Conservation (phyloP, 2,329 filamentous ascomycete genomes). For the Chaetomiaceae sp. region DNA sequence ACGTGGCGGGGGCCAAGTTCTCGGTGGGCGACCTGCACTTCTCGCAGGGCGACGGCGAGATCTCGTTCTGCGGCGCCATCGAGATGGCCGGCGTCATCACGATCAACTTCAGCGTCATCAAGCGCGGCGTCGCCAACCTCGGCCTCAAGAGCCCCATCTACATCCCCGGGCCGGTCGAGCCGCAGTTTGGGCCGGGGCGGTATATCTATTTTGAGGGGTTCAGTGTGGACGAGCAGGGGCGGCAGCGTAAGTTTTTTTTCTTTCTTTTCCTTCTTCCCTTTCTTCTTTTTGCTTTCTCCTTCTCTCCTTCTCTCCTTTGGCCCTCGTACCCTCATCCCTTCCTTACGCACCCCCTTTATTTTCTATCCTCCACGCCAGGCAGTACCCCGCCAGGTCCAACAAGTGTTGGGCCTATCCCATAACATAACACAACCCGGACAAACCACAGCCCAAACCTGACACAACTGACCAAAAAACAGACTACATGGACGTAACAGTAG, state of each 20-base stretch:
- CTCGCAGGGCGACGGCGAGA: slow-evolving; percentile 84
- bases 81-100: slow-evolving; percentile 93
- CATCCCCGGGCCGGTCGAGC: slow-evolving; percentile 80
- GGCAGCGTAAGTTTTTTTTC: slow-evolving; percentile 52
- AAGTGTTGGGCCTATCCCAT: too few relatives aligned
- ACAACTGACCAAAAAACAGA: slow-evolving; percentile 37
- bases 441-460: too few relatives aligned
- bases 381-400: too few relatives aligned
- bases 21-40: slow-evolving; percentile 87
- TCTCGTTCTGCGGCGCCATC: slow-evolving; percentile 83
- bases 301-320: not conserved
- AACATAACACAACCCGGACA: too few relatives aligned
- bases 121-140: slow-evolving; percentile 68
- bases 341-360: not conserved
- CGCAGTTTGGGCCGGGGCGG: slow-evolving; percentile 76
- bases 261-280: not conserved
- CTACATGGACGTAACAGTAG: slow-evolving; percentile 79
- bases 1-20: slow-evolving; percentile 83
- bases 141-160: slow-evolving; percentile 81
- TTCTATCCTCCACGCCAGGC: too few relatives aligned
- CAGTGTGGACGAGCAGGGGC: slow-evolving; percentile 79
- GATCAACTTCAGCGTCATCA: slow-evolving; percentile 84
- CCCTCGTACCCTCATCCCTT: not conserved
- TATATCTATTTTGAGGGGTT: slow-evolving; percentile 89
- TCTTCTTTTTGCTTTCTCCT: not conserved